Conservation (phyloP, 345 rosid species). For the Nephelium lappaceum region DNA sequence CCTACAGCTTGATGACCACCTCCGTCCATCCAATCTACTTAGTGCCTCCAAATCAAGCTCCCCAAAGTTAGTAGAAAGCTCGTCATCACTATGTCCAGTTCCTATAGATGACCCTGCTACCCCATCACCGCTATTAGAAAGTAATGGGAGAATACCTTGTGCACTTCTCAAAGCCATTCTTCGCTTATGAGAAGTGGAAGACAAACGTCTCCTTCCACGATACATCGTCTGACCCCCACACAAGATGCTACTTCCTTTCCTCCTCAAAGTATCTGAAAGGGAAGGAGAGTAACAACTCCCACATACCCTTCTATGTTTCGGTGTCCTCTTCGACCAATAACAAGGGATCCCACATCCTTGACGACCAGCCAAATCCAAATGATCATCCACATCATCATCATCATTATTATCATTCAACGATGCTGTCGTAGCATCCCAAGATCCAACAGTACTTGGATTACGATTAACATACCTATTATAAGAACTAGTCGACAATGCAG, state of each 20-base stretch:
- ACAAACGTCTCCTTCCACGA: conserved; percentile 50
- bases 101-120: conserved; percentile 80
- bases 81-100: conserved; percentile 79
- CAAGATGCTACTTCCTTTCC: conserved; percentile 83
- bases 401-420: conserved; percentile 70
- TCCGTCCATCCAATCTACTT: conserved; percentile 95
- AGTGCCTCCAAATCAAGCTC: conserved; percentile 97
- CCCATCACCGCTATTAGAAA: conserved; percentile 57
- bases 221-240: conserved; percentile 73
- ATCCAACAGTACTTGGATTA: conserved; percentile 71
- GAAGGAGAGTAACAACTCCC: conserved; percentile 91
- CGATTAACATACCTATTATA: conserved; percentile 57
- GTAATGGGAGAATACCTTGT: conserved; percentile 82
- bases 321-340: conserved; percentile 85
- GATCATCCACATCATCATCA: conserved; percentile 75
- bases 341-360: conserved; percentile 97
- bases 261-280: conserved; percentile 79
- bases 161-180: conserved; percentile 63
- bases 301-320: conserved; percentile 69
- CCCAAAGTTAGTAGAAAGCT: conserved; percentile 85
- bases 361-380: conserved; percentile 77
- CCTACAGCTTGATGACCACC: conserved; percentile 93
- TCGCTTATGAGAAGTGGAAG: conserved; percentile 49
- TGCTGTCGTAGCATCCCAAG: conserved; percentile 90
- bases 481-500: conserved; percentile 87